A percentile compares a stretch with the other conserved stretches of the same genome.
Conservation (phyloP, 169 alveolate species). For the Amoebophrya sp. region DNA sequence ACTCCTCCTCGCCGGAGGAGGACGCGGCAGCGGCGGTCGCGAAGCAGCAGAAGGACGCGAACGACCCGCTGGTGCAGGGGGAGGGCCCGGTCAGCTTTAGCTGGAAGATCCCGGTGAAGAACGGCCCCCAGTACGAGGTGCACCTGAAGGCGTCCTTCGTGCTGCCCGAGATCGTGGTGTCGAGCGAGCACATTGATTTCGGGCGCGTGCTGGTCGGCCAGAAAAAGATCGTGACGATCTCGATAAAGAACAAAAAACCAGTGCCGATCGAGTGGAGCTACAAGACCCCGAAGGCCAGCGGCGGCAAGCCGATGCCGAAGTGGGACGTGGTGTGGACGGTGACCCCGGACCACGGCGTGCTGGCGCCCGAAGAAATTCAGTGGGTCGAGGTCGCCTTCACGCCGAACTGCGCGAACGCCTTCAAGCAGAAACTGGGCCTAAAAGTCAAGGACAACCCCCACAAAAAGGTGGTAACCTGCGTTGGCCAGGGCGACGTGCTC, state of each 20-base stretch:
- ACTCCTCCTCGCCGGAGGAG: too few relatives aligned
- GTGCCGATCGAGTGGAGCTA: constrained; percentile 74
- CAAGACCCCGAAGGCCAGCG: constrained; percentile 48
- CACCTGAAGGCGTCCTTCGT: constrained; percentile 68
- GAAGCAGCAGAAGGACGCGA: constrained; percentile 22
- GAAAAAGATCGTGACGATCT: constrained; percentile 23
- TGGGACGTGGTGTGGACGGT: constrained; percentile 46
- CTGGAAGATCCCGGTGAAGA: constrained; percentile 47
- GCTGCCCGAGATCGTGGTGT: constrained; percentile 66
- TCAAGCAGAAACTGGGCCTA: constrained; percentile 55
- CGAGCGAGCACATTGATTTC: constrained; percentile 67
- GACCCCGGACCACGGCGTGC: constrained; percentile 52
- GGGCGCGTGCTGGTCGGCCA: constrained; percentile 53
- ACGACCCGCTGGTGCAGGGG: background rate
- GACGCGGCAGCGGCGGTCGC: background rate
- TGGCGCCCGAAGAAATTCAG: constrained; percentile 51
- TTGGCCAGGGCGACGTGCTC: constrained; percentile 22
- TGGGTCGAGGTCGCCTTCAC: constrained; percentile 50
- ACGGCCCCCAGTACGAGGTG: constrained; percentile 64
- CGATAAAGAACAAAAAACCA: constrained; percentile 49
- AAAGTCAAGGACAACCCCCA: constrained; percentile 66
- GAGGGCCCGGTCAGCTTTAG: background rate
- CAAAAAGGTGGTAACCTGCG: constrained; percentile 44
- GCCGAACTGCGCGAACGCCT: constrained; percentile 56
- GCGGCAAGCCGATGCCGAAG: constrained; percentile 41